A percentile compares a stretch with the other conserved stretches of the same genome.
Evolutionary conservation across 2,329 filamentous ascomycete species (phyloP).

Genomic region (Calcarisporium arbuscula): DNA sequence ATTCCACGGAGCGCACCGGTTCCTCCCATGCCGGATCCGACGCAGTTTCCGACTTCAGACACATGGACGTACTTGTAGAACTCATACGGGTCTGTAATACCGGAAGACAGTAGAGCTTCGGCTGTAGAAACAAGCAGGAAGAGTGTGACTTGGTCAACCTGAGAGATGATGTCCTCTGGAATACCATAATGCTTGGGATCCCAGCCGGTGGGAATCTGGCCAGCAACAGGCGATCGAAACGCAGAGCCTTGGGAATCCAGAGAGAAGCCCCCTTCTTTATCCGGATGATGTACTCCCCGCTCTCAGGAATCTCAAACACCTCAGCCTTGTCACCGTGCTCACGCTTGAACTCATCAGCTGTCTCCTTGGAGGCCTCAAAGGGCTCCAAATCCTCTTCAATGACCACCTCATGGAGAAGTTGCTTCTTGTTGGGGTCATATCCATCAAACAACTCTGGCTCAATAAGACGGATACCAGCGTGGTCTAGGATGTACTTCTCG

Average conservation of each 20-base stretch:
- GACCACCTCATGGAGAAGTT: conserved; percentile 94
- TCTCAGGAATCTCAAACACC: conserved; percentile 89
- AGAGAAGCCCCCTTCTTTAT: conserved; percentile 93
- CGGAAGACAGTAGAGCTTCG: conserved; percentile 82
- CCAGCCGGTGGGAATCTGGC: conserved; percentile 96
- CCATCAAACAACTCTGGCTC: conserved; percentile 95
- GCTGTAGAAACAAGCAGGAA: conserved; percentile 92
- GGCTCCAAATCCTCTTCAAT: conserved; percentile 96
- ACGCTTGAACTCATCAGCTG: conserved; percentile 92
- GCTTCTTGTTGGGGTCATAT: conserved; percentile 98
- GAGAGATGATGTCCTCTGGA: conserved; percentile 93
- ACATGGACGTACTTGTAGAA: conserved; percentile 99
- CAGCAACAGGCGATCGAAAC: conserved; percentile 97
- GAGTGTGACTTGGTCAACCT: conserved; percentile 93
- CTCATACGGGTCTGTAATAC: conserved; percentile 98
- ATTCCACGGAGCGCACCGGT: conserved; percentile 87
- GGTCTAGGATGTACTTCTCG: conserved; percentile 92
- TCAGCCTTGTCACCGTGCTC: conserved; percentile 98
- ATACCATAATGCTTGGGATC: conserved; percentile 94
- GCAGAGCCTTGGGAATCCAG: conserved; percentile 92
- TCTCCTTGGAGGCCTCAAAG: conserved; percentile 96
- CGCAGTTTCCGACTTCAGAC: conserved; percentile 95
- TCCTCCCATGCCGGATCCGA: conserved; percentile 97
- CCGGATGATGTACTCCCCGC: conserved; percentile 88
- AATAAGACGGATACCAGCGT: conserved; percentile 94